Base-by-base conservation (phyloP, 768 basidiomycete genomes). In the Obba rivulosa region DNA sequence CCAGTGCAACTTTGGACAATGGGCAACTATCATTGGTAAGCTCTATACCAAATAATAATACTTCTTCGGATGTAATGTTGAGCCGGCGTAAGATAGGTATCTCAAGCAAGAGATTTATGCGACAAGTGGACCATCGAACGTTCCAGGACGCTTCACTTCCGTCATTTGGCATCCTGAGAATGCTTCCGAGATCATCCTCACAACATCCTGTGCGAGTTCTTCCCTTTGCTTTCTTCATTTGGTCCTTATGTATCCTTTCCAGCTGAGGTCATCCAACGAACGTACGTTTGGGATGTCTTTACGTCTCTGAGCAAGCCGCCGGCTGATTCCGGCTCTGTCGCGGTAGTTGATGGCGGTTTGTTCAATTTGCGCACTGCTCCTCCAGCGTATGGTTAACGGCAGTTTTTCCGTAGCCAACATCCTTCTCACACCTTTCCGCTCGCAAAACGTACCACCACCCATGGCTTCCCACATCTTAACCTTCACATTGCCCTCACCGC, bases 391-490 rank as follows among this genome's bases (percentile, higher is more conserved):
- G 20, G 38, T 34, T 2, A 35, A 21, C 39, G 41, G 16, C 48
- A 16, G 1, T 23, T 1, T 28, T 16, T n/a, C 17, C 8, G 38
- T 63, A 95, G 93, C 80, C 2, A 72, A 71, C 18, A 68, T 91
- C 48, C 78, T 94, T 3, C 70, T 99, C 35, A 99, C 95, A 2
- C 89, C 96, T 14, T 98, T 98, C 76, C 79, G 93, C 35, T 78
- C 81, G 0, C 90, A 95, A 68, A 97, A 96, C 61, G 78, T 95
- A 4, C 96, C 95, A n/a, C 96, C 96, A n/a, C 96, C 96, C 0
- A 94, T 96, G 92, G 88, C 84, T 1, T 85, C 91, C 1, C 73
- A 76, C 55, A 66, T 66, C 35, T 67, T 80, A 43, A 40, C 67
- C 62, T 17, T 66, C 45, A 41, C 61, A 11, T 36, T 51, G 9